Conservation (phyloP, 129 eudicot species). For the Mikania micrantha region DNA sequence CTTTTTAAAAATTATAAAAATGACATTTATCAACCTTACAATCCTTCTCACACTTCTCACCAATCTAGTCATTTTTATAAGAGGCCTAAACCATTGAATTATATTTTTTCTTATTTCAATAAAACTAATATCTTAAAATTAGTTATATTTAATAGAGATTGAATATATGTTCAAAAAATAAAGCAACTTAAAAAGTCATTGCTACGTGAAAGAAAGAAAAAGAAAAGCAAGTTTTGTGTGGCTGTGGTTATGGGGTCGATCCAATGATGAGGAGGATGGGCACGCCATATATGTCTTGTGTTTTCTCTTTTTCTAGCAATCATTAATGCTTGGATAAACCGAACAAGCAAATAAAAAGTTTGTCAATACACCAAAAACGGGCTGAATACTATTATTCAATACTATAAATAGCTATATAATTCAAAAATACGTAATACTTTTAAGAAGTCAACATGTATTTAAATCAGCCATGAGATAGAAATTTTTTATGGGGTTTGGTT, state of each 20-base stretch:
- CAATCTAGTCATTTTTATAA: too few species aligned
- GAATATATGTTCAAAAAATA: too few species aligned
- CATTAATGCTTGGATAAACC: neutral
- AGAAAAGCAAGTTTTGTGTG: neutral
- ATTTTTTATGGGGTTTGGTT: too few species aligned
- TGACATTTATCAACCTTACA: too few species aligned
- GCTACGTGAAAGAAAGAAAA: neutral
- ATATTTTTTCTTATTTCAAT: too few species aligned
- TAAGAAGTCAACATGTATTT: neutral
- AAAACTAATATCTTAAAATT: too few species aligned
- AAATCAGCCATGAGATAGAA: neutral
- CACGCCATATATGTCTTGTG: conserved; percentile 22
- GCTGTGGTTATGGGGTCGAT: conserved; percentile 16
- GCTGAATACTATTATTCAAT: neutral
- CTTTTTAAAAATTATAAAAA: too few species aligned
- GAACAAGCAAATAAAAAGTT: neutral
- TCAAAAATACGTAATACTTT: too few species aligned
- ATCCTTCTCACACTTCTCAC: too few species aligned
- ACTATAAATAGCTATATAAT: too few species aligned
- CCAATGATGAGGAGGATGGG: conserved; percentile 22
- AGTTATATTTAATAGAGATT: too few species aligned
- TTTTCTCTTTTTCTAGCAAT: neutral
- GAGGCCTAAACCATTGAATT: too few species aligned
- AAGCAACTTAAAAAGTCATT: neutral
- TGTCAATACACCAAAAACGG: neutral